These are phyloP conservation scores for Abeoforma whisleri DNA, from an alignment of 78 protist species.

Conservation along the genomic window DNA sequence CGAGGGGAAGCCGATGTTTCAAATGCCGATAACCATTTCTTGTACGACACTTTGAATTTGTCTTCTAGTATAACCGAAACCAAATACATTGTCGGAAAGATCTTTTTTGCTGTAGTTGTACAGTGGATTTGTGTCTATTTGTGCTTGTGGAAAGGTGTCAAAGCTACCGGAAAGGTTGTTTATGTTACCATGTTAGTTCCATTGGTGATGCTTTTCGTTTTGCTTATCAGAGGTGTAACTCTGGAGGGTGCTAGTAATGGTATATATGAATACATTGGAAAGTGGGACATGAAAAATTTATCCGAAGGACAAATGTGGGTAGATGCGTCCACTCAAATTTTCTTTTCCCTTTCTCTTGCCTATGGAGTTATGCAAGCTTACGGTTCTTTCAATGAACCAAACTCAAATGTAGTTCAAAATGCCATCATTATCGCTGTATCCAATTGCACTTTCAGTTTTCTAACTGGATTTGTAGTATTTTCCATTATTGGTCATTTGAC, in stretches of 20 bases:
- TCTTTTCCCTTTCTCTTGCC: neutral
- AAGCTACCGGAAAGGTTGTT: neutral
- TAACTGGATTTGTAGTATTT: conserved; percentile 6
- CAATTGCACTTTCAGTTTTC: neutral
- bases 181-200: conserved; percentile 5
- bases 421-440: conserved; percentile 1
- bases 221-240: neutral
- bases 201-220: neutral
- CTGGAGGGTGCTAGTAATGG: conserved; percentile 11
- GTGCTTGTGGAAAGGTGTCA: conserved; percentile 3
- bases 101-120: neutral
- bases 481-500: conserved; percentile 9
- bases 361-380: neutral
- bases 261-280: conserved; percentile 8
- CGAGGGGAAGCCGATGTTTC: neutral
- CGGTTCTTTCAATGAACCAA: neutral
- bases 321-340: neutral
- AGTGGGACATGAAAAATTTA: neutral
- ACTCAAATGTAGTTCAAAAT: neutral
- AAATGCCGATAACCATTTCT: neutral
- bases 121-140: neutral
- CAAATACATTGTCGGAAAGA: neutral
- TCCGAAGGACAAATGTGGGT: neutral
- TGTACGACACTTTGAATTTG: neutral
- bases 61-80: neutral